Percentiles rank a stretch among this genome's conserved stretches.
These are phyloP conservation scores for Neonectria magnoliae DNA, from an alignment of 2,329 filamentous ascomycete species.

Conservation along the genomic window DNA sequence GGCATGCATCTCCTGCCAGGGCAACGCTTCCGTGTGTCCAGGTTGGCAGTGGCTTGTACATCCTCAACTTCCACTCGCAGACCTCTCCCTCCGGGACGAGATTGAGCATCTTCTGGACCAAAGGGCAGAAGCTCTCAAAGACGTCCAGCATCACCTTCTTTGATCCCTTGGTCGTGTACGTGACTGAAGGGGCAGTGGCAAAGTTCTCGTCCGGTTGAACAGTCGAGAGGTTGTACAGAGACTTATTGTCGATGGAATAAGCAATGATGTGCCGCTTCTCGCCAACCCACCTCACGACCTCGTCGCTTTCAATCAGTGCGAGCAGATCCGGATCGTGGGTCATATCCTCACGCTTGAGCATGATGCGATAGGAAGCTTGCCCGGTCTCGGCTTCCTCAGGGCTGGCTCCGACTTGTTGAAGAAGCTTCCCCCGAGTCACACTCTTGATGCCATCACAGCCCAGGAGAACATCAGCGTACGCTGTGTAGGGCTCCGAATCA, in stretches of 20 bases:
- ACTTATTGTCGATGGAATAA: constrained; percentile 70
- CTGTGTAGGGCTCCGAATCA: constrained; percentile 24
- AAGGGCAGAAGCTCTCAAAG: constrained; percentile 69
- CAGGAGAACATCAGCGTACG: constrained; percentile 60
- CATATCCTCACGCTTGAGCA: constrained; percentile 68
- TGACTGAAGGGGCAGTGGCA: constrained; percentile 56
- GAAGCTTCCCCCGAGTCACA: constrained; percentile 58
- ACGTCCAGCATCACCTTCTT: constrained; percentile 69
- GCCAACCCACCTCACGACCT: constrained; percentile 73
- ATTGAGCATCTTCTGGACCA: constrained; percentile 68
- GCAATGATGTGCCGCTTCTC: constrained; percentile 73
- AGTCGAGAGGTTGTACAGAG: constrained; percentile 74
- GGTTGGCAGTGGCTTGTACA: constrained; percentile 69
- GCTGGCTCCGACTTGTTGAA: constrained; percentile 60
- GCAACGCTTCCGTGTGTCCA: constrained; percentile 67
- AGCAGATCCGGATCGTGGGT: constrained; percentile 72
- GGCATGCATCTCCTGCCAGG: constrained; percentile 72
- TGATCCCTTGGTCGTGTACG: constrained; percentile 70
- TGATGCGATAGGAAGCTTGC: constrained; percentile 64
- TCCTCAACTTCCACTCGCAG: constrained; percentile 72
- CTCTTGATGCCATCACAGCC: constrained; percentile 66
- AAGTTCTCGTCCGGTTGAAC: constrained; percentile 70
- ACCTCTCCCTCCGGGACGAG: constrained; percentile 72
- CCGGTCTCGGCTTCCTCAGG: constrained; percentile 59
- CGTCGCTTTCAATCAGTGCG: constrained; percentile 64